Percentiles rank a stretch among this genome's conserved stretches.
Evolutionary conservation across 768 basidiomycete genomes (phyloP).

Genomic region (Asterophora lycoperdoides): DNA sequence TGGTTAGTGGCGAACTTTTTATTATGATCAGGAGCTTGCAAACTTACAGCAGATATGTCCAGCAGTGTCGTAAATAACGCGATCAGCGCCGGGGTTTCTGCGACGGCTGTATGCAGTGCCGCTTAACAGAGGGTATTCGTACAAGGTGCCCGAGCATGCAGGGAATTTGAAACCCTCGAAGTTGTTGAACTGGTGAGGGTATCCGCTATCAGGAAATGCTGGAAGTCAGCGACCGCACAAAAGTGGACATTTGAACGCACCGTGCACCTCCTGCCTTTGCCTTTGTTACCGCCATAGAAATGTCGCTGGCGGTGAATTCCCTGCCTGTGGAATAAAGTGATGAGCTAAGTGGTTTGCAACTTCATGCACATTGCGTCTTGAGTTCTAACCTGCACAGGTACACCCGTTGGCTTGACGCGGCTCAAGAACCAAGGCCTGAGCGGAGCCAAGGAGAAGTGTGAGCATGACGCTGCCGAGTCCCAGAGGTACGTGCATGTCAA

Average conservation of each 20-base stretch:
- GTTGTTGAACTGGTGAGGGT: conserved; percentile 24
- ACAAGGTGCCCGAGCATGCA: conserved; percentile 21
- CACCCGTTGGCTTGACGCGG: conserved; percentile 19
- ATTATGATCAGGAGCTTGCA: neutral
- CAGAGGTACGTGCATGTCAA: conserved; percentile 1
- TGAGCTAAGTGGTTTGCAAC: neutral
- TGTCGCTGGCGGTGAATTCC: conserved; percentile 16
- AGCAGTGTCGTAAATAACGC: conserved; percentile 26
- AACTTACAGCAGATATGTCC: conserved; percentile 24
- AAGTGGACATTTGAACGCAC: conserved; percentile 7
- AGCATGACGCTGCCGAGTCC: conserved; percentile 2
- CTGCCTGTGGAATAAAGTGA: conserved; percentile 2
- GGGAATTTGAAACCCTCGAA: conserved; percentile 26
- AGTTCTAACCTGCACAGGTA: conserved; percentile 19
- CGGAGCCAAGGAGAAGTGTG: conserved; percentile 6
- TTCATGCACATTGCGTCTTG: neutral
- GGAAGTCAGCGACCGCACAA: neutral
- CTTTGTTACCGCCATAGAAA: conserved; percentile 17
- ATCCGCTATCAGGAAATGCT: conserved; percentile 13
- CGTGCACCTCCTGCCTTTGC: conserved; percentile 20
- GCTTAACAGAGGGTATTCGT: conserved; percentile 23
- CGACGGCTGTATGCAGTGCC: conserved; percentile 21
- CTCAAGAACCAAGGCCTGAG: conserved; percentile 15
- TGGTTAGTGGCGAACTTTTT: neutral
- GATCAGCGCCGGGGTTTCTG: conserved; percentile 26